A percentile compares a stretch with the other conserved stretches of the same genome.
phyloP scores from a whole-genome alignment of 306 rosid species.

The Gastrolobium bilobum region DNA sequence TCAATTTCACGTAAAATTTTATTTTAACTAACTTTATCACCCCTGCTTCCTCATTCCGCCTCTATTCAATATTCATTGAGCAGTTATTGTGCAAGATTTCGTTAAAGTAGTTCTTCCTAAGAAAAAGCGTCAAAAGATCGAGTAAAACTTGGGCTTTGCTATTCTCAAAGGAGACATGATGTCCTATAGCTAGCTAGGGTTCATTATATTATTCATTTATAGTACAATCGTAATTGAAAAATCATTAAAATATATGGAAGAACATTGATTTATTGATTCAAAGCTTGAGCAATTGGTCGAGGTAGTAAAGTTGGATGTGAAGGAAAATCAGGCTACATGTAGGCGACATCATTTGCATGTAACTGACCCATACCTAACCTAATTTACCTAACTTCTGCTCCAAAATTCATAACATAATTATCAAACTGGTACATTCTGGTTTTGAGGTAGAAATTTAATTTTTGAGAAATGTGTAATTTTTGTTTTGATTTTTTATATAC shows the following conservation, averaged over 20 bases:
- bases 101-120: background rate
- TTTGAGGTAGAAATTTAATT: background rate
- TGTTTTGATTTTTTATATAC: background rate
- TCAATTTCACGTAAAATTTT: too few relatives aligned
- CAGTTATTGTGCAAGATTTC: slow-evolving; percentile 18
- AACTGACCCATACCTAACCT: slow-evolving; percentile 31
- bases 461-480: background rate
- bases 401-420: slow-evolving; percentile 14
- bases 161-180: slow-evolving; percentile 39
- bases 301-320: slow-evolving; percentile 43
- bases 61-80: background rate
- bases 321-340: slow-evolving; percentile 42
- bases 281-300: slow-evolving; percentile 6
- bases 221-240: slow-evolving; percentile 14
- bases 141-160: slow-evolving; percentile 49
- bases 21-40: too few relatives aligned
- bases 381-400: slow-evolving; percentile 21
- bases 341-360: slow-evolving; percentile 34
- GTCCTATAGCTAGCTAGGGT: slow-evolving; percentile 34
- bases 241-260: background rate
- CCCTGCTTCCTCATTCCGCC: too few relatives aligned
- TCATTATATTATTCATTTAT: slow-evolving; percentile 28
- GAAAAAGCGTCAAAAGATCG: slow-evolving; percentile 30
- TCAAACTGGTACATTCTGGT: background rate
- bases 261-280: background rate